Evolutionary conservation across 2,329 filamentous ascomycete genomes (phyloP).

Genomic region (Diatrype stigma): DNA sequence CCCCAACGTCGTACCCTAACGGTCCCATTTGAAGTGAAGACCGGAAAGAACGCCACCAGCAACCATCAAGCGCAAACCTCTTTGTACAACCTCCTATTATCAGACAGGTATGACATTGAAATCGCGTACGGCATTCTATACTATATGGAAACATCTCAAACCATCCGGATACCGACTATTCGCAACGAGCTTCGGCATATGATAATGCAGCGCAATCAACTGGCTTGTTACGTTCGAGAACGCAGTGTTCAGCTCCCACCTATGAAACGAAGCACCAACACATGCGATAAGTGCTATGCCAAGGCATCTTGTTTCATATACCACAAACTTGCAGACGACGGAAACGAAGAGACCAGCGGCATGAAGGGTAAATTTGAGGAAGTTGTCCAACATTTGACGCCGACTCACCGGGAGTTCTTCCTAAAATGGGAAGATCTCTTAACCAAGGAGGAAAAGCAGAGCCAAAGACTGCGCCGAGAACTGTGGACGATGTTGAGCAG

Average conservation of each 20-base stretch:
- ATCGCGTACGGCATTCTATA: conserved; percentile 89
- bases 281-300: conserved; percentile 85
- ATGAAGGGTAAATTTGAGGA: conserved; percentile 80
- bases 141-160: conserved; percentile 89
- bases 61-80: conserved; percentile 91
- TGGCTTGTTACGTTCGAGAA: conserved; percentile 81
- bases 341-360: conserved; percentile 74
- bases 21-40: conserved; percentile 94
- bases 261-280: conserved; percentile 77
- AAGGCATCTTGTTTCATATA: conserved; percentile 90
- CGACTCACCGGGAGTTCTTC: conserved; percentile 77
- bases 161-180: conserved; percentile 77
- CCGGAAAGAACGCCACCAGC: conserved; percentile 76
- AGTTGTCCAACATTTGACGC: conserved; percentile 70
- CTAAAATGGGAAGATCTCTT: conserved; percentile 90
- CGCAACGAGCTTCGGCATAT: conserved; percentile 89
- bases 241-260: conserved; percentile 74
- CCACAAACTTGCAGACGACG: conserved; percentile 83
- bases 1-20: conserved; percentile 66
- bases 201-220: conserved; percentile 90
- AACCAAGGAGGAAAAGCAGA: conserved; percentile 90
- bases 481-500: conserved; percentile 93
- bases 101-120: conserved; percentile 91
- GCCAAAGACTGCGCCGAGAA: conserved; percentile 81
- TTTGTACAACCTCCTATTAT: conserved; percentile 86